Percentiles rank a stretch among this genome's conserved stretches.
Evolutionary conservation across 768 basidiomycete species (phyloP).

Genomic region (Boletus sp.): DNA sequence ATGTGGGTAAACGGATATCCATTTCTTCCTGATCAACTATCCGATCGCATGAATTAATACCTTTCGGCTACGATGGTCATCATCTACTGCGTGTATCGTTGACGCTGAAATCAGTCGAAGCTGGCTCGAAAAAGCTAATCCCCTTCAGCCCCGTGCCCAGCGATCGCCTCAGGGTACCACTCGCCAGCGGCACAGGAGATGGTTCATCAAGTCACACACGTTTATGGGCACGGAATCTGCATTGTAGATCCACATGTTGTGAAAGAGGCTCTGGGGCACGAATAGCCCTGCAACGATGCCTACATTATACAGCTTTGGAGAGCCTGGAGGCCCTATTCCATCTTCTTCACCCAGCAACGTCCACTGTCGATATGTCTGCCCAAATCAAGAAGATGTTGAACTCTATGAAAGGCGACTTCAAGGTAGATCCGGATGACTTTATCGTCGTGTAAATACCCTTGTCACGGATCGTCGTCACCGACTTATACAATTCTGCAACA

Average conservation of each 20-base stretch:
- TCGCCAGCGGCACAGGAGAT: neutral
- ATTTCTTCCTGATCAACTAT: neutral
- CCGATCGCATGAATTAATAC: neutral
- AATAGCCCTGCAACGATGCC: neutral
- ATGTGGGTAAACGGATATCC: too few relatives aligned
- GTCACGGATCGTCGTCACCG: neutral
- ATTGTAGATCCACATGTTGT: neutral
- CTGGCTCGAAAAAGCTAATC: neutral
- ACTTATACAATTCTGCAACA: neutral
- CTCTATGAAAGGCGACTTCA: constrained; percentile 4
- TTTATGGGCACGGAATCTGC: neutral
- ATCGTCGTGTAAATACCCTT: constrained; percentile 14
- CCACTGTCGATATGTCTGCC: neutral
- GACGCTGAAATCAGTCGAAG: neutral
- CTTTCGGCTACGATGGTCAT: neutral
- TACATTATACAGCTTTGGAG: neutral
- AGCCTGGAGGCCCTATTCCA: neutral
- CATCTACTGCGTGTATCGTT: neutral
- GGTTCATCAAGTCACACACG: neutral
- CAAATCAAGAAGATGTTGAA: neutral
- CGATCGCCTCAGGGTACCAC: neutral
- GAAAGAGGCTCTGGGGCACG: neutral
- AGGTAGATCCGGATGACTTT: constrained; percentile 2
- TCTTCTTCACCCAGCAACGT: neutral
- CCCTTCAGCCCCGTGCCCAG: neutral